Conservation (phyloP, 352 stramenopile species). For the Globisporangium echinulatum region DNA sequence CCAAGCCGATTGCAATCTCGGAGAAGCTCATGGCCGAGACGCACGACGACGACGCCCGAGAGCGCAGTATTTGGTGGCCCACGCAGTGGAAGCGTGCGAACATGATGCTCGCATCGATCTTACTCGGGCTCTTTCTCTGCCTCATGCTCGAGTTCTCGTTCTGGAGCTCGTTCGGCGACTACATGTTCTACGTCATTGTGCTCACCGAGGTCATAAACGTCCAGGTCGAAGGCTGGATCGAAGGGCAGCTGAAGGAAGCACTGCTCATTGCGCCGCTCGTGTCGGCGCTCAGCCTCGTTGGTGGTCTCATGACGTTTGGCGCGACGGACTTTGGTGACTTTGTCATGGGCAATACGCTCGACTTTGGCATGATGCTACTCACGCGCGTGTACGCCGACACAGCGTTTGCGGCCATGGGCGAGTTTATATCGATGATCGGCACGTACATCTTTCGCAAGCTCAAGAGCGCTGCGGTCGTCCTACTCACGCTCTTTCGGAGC, state of each 20-base stretch:
- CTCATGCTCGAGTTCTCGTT: conserved; percentile 96
- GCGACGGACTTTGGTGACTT: conserved; percentile 97
- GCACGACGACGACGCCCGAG: conserved; percentile 50
- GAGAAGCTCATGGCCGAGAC: conserved; percentile 87
- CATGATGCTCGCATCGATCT: conserved; percentile 91
- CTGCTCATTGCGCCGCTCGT: conserved; percentile 89
- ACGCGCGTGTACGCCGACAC: conserved; percentile 90
- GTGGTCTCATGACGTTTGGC: conserved; percentile 92
- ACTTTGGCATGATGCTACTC: conserved; percentile 94
- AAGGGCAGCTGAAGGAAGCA: conserved; percentile 87
- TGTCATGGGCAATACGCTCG: conserved; percentile 91
- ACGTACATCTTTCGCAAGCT: conserved; percentile 29
- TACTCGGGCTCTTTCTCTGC: conserved; percentile 90
- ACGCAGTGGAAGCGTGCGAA: conserved; percentile 94
- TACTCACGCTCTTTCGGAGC: conserved; percentile 41
- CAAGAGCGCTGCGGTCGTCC: conserved; percentile 24
- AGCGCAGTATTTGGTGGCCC: conserved; percentile 83
- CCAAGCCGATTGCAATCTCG: conserved; percentile 85
- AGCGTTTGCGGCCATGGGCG: conserved; percentile 67
- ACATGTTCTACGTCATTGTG: conserved; percentile 96
- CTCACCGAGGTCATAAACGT: conserved; percentile 88
- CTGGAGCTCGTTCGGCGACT: conserved; percentile 91
- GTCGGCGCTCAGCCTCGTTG: conserved; percentile 86
- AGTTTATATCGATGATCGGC: conserved; percentile 42
- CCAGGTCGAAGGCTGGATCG: conserved; percentile 84